Percentiles rank a stretch among this genome's conserved stretches.
Conservation (phyloP, 108 stramenopile genomes). For the Pseudonitzschia multiseries region DNA sequence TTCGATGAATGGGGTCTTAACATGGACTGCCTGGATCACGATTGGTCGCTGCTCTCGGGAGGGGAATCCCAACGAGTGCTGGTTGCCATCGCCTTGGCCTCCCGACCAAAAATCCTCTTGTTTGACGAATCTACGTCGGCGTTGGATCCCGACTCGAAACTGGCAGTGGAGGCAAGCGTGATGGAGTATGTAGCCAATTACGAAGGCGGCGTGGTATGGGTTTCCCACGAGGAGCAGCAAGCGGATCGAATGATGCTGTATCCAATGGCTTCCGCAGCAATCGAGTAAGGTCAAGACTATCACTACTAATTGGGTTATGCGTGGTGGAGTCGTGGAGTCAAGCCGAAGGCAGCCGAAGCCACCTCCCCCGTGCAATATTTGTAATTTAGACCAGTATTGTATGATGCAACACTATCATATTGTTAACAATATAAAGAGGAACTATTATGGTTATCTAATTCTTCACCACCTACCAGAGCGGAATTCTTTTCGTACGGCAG, state of each 20-base stretch:
- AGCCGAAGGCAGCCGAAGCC: background rate
- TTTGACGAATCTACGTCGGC: conserved; percentile 77
- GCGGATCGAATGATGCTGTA: conserved; percentile 21
- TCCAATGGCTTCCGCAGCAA: background rate
- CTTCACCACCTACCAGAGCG: too few relatives aligned
- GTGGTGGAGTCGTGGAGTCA: background rate
- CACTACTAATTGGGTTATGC: background rate
- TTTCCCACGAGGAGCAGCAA: conserved; percentile 43
- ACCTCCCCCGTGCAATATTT: background rate
- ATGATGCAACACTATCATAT: background rate
- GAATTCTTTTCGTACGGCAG: too few relatives aligned
- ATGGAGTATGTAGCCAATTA: conserved; percentile 7
- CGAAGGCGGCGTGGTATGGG: conserved; percentile 36
- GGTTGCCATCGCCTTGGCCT: conserved; percentile 76
- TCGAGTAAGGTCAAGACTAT: background rate
- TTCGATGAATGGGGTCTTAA: conserved; percentile 33
- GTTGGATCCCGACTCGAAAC: conserved; percentile 53
- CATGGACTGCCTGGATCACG: conserved; percentile 32
- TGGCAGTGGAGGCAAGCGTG: conserved; percentile 49
- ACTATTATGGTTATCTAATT: too few relatives aligned
- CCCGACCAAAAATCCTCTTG: conserved; percentile 58
- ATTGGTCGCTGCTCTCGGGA: conserved; percentile 79
- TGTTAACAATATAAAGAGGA: too few relatives aligned
- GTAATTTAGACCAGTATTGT: background rate
- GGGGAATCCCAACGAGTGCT: conserved; percentile 84